Percentiles rank a stretch among this genome's conserved stretches.
Evolutionary conservation across 768 basidiomycete species (phyloP).

Genomic region (Imleria badia): DNA sequence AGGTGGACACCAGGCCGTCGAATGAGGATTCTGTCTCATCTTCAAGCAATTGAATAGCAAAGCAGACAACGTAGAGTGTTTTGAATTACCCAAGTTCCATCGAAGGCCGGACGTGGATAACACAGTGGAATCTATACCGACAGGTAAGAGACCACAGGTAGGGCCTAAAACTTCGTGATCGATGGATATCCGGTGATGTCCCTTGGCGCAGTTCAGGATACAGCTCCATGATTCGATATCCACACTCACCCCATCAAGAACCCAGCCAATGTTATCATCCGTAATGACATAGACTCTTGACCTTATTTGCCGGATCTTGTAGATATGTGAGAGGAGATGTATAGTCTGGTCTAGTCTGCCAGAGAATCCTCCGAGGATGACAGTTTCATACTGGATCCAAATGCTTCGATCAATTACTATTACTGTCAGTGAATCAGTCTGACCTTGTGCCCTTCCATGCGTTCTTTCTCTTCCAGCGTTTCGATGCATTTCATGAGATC

Average conservation of each 20-base stretch:
- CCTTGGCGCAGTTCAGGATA: conserved; percentile 45
- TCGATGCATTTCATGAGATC: conserved; percentile 93
- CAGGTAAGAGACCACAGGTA: conserved; percentile 93
- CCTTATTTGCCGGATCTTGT: conserved; percentile 68
- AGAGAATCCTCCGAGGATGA: conserved; percentile 85
- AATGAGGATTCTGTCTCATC: conserved; percentile 72
- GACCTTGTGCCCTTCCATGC: conserved; percentile 39
- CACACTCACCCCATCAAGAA: conserved; percentile 66
- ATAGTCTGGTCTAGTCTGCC: conserved; percentile 95
- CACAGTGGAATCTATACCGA: conserved; percentile 74
- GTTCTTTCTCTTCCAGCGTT: conserved; percentile 60
- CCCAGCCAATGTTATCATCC: conserved; percentile 92
- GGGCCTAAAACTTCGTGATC: conserved; percentile 74
- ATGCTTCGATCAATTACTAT: not conserved
- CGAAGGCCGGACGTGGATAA: conserved; percentile 82
- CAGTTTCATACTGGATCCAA: conserved; percentile 54
- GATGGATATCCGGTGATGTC: conserved; percentile 76
- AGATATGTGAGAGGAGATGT: conserved; percentile 81
- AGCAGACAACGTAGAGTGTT: not conserved
- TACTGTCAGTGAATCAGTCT: not conserved
- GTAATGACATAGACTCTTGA: conserved; percentile 72
- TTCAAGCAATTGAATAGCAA: conserved; percentile 28
- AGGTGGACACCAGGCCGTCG: conserved; percentile 85
- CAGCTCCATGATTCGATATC: not conserved
- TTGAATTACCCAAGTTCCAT: conserved; percentile 80